These are phyloP conservation scores for Yamadazyma sp. DNA, from an alignment of 1,139 yeast genomes.

Conservation along the genomic window DNA sequence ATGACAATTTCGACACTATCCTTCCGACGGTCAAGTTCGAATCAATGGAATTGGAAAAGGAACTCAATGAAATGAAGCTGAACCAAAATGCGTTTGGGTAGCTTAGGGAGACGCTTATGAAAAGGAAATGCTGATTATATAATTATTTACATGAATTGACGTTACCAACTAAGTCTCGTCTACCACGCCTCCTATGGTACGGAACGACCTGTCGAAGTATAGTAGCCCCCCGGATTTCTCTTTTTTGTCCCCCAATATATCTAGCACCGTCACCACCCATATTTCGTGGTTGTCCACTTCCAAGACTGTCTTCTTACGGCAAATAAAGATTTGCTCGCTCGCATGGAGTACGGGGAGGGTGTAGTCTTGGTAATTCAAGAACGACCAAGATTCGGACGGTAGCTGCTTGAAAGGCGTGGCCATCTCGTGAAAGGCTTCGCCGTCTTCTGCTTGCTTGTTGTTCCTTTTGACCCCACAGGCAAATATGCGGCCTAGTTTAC, in stretches of 20 bases:
- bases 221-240: constrained; percentile 56
- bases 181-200: constrained; percentile 45
- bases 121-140: constrained; percentile 1
- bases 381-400: constrained; percentile 34
- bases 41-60: constrained; percentile 15
- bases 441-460: constrained; percentile 11
- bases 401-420: constrained; percentile 51
- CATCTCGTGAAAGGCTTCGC: constrained; percentile 39
- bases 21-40: constrained; percentile 33
- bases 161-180: constrained; percentile 4
- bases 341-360: constrained; percentile 58
- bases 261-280: constrained; percentile 74
- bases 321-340: constrained; percentile 65
- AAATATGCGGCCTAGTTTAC: constrained; percentile 55
- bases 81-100: neutral
- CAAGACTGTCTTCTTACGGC: constrained; percentile 55
- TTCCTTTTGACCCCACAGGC: constrained; percentile 53
- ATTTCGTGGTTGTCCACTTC: constrained; percentile 79
- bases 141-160: constrained; percentile 12
- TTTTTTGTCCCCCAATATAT: constrained; percentile 33
- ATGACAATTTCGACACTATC: constrained; percentile 40
- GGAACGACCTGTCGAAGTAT: constrained; percentile 65
- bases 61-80: constrained; percentile 7
- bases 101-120: too few species aligned
- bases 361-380: constrained; percentile 12